A percentile compares a stretch with the other conserved stretches of the same genome.
phyloP scores from a whole-genome alignment of 75 land plant species.

The Larix kaempferi region DNA sequence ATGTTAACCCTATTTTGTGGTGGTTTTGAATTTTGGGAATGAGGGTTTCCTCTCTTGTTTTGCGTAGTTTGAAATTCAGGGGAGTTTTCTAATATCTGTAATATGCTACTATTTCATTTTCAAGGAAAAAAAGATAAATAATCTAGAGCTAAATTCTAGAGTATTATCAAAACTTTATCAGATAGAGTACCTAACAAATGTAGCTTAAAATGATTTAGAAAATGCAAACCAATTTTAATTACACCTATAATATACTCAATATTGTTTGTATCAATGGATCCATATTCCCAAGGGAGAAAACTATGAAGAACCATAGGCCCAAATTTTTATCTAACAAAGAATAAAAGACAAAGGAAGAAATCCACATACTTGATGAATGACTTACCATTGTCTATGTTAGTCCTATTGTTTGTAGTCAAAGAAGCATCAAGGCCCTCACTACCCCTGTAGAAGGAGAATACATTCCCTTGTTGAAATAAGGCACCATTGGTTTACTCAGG shows the following conservation, averaged over 20 bases:
- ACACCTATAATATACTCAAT: not conserved
- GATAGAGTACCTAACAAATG: not conserved
- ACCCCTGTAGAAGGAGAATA: constrained; percentile 57
- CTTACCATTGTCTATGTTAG: not conserved
- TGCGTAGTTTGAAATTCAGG: too few relatives aligned
- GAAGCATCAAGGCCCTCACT: constrained; percentile 57
- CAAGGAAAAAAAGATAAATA: too few relatives aligned
- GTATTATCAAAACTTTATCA: not conserved
- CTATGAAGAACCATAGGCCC: not conserved
- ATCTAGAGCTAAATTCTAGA: not conserved
- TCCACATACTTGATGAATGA: constrained; percentile 10
- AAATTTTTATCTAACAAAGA: not conserved
- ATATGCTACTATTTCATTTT: too few relatives aligned
- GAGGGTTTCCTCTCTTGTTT: too few relatives aligned
- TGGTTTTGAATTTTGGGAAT: too few relatives aligned
- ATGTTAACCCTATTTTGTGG: too few relatives aligned
- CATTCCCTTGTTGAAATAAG: constrained; percentile 36
- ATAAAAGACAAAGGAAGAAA: not conserved
- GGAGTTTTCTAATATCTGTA: too few relatives aligned
- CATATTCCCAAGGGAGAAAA: not conserved
- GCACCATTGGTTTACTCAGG: constrained; percentile 31
- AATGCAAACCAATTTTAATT: not conserved
- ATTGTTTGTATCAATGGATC: not conserved
- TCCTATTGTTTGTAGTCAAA: not conserved
- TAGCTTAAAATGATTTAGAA: not conserved